Evolutionary conservation across 2,329 filamentous ascomycete species (phyloP).

Genomic region (Ceratocystis cubensis): DNA sequence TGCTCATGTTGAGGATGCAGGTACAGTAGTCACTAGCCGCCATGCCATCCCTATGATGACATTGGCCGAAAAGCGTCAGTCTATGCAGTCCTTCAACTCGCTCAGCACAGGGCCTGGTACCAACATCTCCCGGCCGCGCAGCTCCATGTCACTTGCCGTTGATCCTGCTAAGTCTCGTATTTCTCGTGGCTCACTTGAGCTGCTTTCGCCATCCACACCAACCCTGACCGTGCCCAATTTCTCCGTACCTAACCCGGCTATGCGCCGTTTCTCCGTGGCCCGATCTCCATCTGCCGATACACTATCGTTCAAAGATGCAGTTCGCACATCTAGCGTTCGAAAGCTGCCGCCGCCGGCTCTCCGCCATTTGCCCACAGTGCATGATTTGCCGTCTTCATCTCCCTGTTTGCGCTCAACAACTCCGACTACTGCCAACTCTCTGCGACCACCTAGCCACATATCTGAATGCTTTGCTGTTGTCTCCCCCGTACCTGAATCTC

Average conservation of each 20-base stretch:
- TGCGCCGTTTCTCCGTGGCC: conserved; percentile 16
- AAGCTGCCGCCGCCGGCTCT: conserved; percentile 16
- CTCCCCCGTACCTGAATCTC: conserved; percentile 3
- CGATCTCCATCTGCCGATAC: conserved; percentile 17
- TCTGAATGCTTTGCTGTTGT: conserved; percentile 1
- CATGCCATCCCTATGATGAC: conserved; percentile 32
- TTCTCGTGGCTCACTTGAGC: conserved; percentile 11
- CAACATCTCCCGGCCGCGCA: conserved; percentile 34
- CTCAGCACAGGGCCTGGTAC: conserved; percentile 18
- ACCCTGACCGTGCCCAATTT: conserved; percentile 15
- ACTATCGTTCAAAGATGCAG: conserved; percentile 15
- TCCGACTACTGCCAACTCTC: background rate
- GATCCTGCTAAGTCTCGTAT: conserved; percentile 3
- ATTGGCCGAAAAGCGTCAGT: conserved; percentile 40
- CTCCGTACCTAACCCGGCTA: conserved; percentile 18
- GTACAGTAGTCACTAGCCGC: conserved; percentile 29
- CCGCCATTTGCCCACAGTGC: conserved; percentile 13
- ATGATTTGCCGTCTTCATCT: conserved; percentile 10
- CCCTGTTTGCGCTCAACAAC: background rate
- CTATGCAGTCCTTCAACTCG: conserved; percentile 35
- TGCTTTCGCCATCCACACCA: background rate
- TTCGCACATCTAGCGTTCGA: conserved; percentile 6
- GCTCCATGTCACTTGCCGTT: conserved; percentile 34
- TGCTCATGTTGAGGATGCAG: conserved; percentile 25
- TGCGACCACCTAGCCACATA: conserved; percentile 1